Conservation (phyloP, 805 yeast species). For the Lipomyces orientalis region DNA sequence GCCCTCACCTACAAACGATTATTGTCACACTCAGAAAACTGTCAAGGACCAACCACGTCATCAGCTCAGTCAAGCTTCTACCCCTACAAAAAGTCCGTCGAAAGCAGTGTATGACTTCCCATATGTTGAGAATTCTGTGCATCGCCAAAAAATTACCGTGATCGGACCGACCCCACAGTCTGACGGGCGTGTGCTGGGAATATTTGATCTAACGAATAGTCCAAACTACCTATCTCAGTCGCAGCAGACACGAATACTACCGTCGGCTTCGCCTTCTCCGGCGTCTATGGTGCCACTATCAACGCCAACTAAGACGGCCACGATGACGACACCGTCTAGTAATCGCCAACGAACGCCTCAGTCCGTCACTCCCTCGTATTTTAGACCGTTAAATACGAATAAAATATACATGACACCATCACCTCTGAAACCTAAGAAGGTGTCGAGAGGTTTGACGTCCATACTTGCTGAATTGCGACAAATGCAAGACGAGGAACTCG, state of each 20-base stretch:
- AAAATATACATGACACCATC: conserved; percentile 30
- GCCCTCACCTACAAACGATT: not conserved
- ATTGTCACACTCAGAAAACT: not conserved
- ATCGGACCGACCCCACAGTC: conserved; percentile 40
- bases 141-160: conserved; percentile 11
- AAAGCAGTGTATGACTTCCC: conserved; percentile 21
- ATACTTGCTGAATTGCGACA: conserved; percentile 30
- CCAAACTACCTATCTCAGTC: conserved; percentile 1
- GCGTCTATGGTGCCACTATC: not conserved
- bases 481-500: conserved; percentile 26
- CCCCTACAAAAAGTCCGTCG: not conserved
- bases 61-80: not conserved
- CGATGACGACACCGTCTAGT: conserved; percentile 12
- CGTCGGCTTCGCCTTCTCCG: conserved; percentile 10
- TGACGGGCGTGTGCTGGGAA: conserved; percentile 36
- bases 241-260: not conserved
- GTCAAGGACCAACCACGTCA: not conserved
- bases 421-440: conserved; percentile 24
- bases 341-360: conserved; percentile 11
- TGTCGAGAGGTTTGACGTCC: conserved; percentile 30
- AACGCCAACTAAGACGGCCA: not conserved
- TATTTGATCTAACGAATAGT: conserved; percentile 30
- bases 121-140: conserved; percentile 14
- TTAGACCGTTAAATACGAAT: conserved; percentile 9
- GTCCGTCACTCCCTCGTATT: conserved; percentile 29